Base-by-base conservation (phyloP, 306 rosid species). In the Spatholobus suberectus region DNA sequence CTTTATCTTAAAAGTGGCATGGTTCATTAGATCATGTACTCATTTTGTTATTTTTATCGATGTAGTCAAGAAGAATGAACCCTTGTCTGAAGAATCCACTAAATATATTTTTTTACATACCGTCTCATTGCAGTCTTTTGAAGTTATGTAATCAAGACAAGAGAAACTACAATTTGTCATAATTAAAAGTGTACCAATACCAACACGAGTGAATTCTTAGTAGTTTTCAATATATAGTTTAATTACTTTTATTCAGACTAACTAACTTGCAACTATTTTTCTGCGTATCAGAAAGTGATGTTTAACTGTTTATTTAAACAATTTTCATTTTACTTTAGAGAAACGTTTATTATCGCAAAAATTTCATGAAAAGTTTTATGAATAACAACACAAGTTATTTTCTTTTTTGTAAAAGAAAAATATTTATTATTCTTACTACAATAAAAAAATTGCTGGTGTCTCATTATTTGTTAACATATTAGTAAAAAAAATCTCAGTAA, bases 61-160 rank as follows among this genome's bases (percentile, higher is more conserved):
- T 62, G 11, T 71, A 49, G 73, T 70, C 83, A 62, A 77, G 62
- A 78, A 61, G 14, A 71, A 71, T 47, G 76, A 70, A 83, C 79
- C 17, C 27, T 47, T 35, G 7, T 15, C 63, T 72, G 8, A 72
- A 35, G 11, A 5, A 47, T 73, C 73, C 73, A 35, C 35, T 49
- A 67, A 8, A 17, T 37, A 15, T 63, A n/a, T n/a, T n/a, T 29
- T 71, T 17, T 44, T n/a, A 14, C n/a, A 2, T 26, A 13, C 9
- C 7, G 8, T 61, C 38, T 27, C 9, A 5, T 26, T 75, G 54
- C 12, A 57, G 38, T 3, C 8, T 66, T 47, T 37, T 37, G 1
- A 26, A 6, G 7, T 24, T 62, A 37, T 6, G 32, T 10, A 4
- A 52, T 66, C 51, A 51, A 40, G 70, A 75, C 62, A 70, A 62